Percentiles rank a stretch among this genome's conserved stretches.
Conservation (phyloP, 129 eudicot genomes). For the Helianthus tuberosus region DNA sequence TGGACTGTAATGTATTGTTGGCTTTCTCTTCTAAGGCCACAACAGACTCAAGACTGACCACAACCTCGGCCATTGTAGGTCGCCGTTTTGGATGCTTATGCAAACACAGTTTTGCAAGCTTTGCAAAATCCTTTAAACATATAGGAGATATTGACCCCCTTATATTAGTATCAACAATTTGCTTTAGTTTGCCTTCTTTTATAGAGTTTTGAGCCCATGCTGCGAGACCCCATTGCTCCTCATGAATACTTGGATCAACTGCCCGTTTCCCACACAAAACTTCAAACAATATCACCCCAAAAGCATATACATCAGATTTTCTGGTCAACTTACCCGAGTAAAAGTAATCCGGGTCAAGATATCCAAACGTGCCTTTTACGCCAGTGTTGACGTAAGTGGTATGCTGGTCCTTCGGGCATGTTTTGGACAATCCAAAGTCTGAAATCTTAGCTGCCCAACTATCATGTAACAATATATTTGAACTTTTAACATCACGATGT, state of each 20-base stretch:
- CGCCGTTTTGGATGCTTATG: conserved; percentile 14
- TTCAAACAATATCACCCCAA: conserved; percentile 36
- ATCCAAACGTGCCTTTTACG: conserved; percentile 23
- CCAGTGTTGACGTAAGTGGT: conserved; percentile 3
- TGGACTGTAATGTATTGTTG: not conserved
- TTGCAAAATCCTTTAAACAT: conserved; percentile 32
- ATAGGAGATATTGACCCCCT: conserved; percentile 27
- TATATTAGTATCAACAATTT: conserved; percentile 31
- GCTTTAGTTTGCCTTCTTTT: conserved; percentile 26
- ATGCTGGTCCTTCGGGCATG: not conserved
- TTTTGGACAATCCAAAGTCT: no score
- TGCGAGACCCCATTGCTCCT: conserved; percentile 32
- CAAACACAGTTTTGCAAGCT: conserved; percentile 34
- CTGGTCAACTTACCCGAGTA: conserved; percentile 20
- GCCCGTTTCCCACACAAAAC: conserved; percentile 43
- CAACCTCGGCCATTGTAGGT: conserved; percentile 28
- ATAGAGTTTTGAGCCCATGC: conserved; percentile 34
- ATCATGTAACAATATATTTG: no score
- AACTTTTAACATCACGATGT: no score
- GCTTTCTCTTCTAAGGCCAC: conserved; percentile 11
- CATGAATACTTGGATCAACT: conserved; percentile 32
- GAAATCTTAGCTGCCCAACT: no score
- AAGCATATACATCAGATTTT: conserved; percentile 37
- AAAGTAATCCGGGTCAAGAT: conserved; percentile 30
- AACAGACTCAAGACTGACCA: conserved; percentile 25